A percentile compares a stretch with the other conserved stretches of the same genome.
phyloP scores from a whole-genome alignment of 2,329 filamentous ascomycete genomes.

The Pseudocercospora fijiensis region DNA sequence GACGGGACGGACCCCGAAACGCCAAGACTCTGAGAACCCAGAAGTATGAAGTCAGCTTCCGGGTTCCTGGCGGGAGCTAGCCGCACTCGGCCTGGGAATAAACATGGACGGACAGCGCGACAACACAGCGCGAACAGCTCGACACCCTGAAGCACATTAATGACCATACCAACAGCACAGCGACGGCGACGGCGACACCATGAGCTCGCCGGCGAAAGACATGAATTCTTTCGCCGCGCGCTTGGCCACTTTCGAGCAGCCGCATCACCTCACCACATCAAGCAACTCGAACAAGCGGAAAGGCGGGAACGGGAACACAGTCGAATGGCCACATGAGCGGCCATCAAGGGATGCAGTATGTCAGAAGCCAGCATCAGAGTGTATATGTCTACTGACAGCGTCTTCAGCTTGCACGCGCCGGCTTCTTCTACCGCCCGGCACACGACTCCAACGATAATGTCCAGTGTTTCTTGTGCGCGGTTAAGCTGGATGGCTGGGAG shows the following conservation, averaged over 20 bases:
- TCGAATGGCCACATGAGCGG: constrained; percentile 73
- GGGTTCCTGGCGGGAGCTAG: constrained; percentile 1
- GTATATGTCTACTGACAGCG: constrained; percentile 23
- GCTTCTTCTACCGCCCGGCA: constrained; percentile 83
- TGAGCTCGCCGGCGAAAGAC: constrained; percentile 42
- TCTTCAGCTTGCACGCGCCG: constrained; percentile 76
- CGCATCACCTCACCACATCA: constrained; percentile 64
- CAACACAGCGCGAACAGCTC: constrained; percentile 1
- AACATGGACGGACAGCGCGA: constrained; percentile 7
- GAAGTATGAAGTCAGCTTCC: neutral
- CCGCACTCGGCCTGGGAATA: neutral
- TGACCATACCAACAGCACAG: neutral
- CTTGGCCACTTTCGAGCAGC: constrained; percentile 72
- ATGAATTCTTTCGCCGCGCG: constrained; percentile 71
- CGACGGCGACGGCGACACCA: constrained; percentile 20
- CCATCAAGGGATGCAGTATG: constrained; percentile 65
- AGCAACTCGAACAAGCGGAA: constrained; percentile 54
- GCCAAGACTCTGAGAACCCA: neutral
- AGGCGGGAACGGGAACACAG: constrained; percentile 52
- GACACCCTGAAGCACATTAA: neutral
- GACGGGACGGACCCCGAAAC: neutral
- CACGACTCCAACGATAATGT: constrained; percentile 80
- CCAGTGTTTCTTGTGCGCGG: constrained; percentile 81
- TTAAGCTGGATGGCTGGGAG: constrained; percentile 89
- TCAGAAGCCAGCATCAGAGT: constrained; percentile 18